These are phyloP conservation scores for Pythium folliculosum DNA, from an alignment of 352 stramenopile species.

Conservation along the genomic window DNA sequence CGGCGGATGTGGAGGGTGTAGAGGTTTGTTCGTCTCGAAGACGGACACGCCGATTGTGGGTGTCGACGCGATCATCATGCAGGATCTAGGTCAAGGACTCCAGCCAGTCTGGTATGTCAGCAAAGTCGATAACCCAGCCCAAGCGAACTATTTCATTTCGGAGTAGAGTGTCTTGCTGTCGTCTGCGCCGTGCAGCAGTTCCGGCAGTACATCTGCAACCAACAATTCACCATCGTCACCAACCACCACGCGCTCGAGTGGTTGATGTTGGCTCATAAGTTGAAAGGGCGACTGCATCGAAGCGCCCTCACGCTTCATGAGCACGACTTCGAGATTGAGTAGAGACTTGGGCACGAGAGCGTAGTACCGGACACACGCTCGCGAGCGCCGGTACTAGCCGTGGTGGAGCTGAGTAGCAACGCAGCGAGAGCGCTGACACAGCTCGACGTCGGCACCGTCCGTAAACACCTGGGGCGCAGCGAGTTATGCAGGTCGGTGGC, in stretches of 20 bases:
- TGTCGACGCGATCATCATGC: too few species aligned
- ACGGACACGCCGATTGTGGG: too few species aligned
- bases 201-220: conserved; percentile 24
- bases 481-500: conserved; percentile 2
- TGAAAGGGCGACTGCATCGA: conserved; percentile 11
- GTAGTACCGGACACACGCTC: conserved; percentile 28
- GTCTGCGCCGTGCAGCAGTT: conserved; percentile 33
- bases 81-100: conserved; percentile 16
- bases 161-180: conserved; percentile 34
- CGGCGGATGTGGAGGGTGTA: too few species aligned
- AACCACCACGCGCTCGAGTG: conserved; percentile 30
- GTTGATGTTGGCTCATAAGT: conserved; percentile 23
- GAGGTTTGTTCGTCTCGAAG: too few species aligned
- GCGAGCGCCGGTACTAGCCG: conserved; percentile 8
- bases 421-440: background rate
- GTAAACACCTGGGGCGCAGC: background rate
- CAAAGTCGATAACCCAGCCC: conserved; percentile 22
- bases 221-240: conserved; percentile 23
- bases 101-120: conserved; percentile 25
- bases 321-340: conserved; percentile 27
- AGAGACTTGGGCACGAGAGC: conserved; percentile 18
- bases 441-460: conserved; percentile 13
- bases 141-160: conserved; percentile 29
- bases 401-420: background rate
- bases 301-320: conserved; percentile 30